Percentiles rank a stretch among this genome's conserved stretches.
These are phyloP conservation scores for Penicillium sp. DNA, from an alignment of 2,329 filamentous ascomycete species.

Conservation along the genomic window DNA sequence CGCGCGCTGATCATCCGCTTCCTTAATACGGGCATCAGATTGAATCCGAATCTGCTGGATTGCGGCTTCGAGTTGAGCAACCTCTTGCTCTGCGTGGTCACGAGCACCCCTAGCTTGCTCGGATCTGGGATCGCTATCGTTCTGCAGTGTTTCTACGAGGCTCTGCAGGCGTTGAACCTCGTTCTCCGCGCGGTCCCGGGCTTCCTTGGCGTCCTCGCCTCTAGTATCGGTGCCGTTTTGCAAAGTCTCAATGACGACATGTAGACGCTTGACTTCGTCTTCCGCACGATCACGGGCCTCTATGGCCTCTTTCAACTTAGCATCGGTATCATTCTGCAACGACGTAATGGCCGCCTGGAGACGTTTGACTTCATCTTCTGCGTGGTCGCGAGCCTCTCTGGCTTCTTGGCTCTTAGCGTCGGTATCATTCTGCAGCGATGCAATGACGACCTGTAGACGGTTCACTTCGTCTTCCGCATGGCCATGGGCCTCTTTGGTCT, in stretches of 20 bases:
- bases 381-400: not conserved
- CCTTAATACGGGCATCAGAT: slow-evolving; percentile 28
- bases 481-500: slow-evolving; percentile 10
- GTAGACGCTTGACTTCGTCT: slow-evolving; percentile 12
- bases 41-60: slow-evolving; percentile 35
- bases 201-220: slow-evolving; percentile 18
- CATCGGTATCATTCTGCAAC: not conserved
- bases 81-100: slow-evolving; percentile 28
- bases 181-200: slow-evolving; percentile 21
- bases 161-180: slow-evolving; percentile 28
- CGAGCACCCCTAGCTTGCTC: slow-evolving; percentile 25
- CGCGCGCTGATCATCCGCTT: slow-evolving; percentile 19
- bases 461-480: slow-evolving; percentile 25
- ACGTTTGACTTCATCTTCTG: slow-evolving; percentile 5
- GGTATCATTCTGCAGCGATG: not conserved
- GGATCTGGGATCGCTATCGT: slow-evolving; percentile 17
- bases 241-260: slow-evolving; percentile 13
- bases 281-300: slow-evolving; percentile 17
- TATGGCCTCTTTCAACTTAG: not conserved
- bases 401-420: not conserved
- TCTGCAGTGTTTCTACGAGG: slow-evolving; percentile 16
- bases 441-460: slow-evolving; percentile 23
- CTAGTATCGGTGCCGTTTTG: slow-evolving; percentile 13
- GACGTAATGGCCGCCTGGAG: not conserved
- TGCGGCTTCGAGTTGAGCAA: slow-evolving; percentile 28